Evolutionary conservation across 768 basidiomycete genomes (phyloP).

Genomic region (Mycena metata): DNA sequence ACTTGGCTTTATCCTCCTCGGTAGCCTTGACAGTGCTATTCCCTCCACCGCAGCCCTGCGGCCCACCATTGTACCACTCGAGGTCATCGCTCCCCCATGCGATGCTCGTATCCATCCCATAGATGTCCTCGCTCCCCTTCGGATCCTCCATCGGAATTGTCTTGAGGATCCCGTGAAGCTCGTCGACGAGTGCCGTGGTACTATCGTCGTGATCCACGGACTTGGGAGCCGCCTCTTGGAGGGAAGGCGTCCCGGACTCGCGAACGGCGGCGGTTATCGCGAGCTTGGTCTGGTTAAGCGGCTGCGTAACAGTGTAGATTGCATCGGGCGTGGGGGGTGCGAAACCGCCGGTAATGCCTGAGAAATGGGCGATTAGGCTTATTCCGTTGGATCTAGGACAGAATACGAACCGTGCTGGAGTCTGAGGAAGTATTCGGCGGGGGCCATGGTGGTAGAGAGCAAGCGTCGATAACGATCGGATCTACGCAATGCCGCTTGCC

Average conservation of each 20-base stretch:
- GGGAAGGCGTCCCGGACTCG: conserved; percentile 58
- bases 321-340: conserved; percentile 74
- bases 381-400: background rate
- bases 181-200: conserved; percentile 62
- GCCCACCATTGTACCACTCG: conserved; percentile 73
- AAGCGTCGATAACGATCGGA: conserved; percentile 12
- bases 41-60: conserved; percentile 71
- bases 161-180: conserved; percentile 73
- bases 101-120: conserved; percentile 77
- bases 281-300: conserved; percentile 52
- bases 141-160: conserved; percentile 67
- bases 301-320: conserved; percentile 64
- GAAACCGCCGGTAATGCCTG: conserved; percentile 85
- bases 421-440: conserved; percentile 66
- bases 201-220: conserved; percentile 50
- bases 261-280: conserved; percentile 64
- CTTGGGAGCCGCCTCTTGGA: conserved; percentile 59
- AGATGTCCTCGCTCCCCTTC: conserved; percentile 78
- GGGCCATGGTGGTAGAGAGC: conserved; percentile 56
- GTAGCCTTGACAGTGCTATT: conserved; percentile 62
- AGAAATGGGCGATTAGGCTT: background rate
- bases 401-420: conserved; percentile 69
- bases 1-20: conserved; percentile 74
- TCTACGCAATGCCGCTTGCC: background rate
- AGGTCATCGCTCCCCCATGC: conserved; percentile 69